These are phyloP conservation scores for Candida glaebosa DNA, from an alignment of 805 yeast species.

Conservation along the genomic window DNA sequence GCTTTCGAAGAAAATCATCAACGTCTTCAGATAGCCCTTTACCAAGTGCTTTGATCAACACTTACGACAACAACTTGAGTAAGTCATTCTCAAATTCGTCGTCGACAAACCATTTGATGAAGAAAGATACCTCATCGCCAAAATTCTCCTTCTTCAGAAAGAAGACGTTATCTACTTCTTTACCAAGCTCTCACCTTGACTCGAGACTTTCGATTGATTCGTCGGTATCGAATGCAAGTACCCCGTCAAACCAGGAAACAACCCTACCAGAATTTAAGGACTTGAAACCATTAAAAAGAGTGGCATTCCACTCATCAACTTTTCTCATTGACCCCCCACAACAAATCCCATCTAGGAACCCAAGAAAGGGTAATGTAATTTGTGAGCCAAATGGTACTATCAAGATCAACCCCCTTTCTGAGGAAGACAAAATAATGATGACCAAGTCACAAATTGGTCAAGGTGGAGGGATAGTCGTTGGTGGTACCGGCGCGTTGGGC, in stretches of 20 bases:
- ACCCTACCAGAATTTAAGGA: slow-evolving; percentile 19
- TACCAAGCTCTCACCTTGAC: neutral
- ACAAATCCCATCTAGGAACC: slow-evolving; percentile 84
- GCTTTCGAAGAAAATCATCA: slow-evolving; percentile 12
- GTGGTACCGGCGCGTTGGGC: slow-evolving; percentile 68
- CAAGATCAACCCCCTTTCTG: slow-evolving; percentile 50
- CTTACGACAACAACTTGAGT: slow-evolving; percentile 11
- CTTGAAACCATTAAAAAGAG: slow-evolving; percentile 37
- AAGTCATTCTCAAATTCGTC: slow-evolving; percentile 1
- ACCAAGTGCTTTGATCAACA: slow-evolving; percentile 18
- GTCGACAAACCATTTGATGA: slow-evolving; percentile 2
- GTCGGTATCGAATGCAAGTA: slow-evolving; percentile 5
- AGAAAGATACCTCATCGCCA: slow-evolving; percentile 8
- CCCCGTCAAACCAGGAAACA: slow-evolving; percentile 5
- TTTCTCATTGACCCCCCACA: slow-evolving; percentile 61
- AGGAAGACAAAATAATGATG: slow-evolving; percentile 46
- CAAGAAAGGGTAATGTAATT: slow-evolving; percentile 73
- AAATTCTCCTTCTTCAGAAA: slow-evolving; percentile 29
- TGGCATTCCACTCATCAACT: slow-evolving; percentile 41
- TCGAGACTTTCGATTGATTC: slow-evolving; percentile 4
- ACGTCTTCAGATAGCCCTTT: slow-evolving; percentile 11
- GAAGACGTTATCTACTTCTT: slow-evolving; percentile 11
- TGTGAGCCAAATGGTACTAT: slow-evolving; percentile 52
- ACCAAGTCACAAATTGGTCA: slow-evolving; percentile 37
- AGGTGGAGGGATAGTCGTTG: slow-evolving; percentile 73